Conservation (phyloP, 2,329 filamentous ascomycete species). For the Aciculosporium take region DNA sequence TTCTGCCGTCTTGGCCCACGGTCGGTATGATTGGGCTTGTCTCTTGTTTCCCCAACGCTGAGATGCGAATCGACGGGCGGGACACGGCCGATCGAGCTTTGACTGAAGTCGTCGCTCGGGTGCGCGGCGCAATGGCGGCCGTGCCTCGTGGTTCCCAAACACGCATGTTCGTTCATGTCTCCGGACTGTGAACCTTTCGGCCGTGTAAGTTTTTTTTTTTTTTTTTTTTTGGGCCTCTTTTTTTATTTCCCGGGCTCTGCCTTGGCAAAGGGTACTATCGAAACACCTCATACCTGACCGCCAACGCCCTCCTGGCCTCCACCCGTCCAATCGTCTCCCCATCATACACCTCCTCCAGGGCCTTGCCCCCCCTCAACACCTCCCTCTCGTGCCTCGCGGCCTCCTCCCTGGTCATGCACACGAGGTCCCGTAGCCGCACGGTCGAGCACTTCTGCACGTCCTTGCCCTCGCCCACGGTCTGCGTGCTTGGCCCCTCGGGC, state of each 20-base stretch:
- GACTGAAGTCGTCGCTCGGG: too few species aligned
- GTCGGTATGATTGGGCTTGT: too few species aligned
- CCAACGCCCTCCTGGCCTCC: constrained; percentile 51
- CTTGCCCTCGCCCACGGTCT: constrained; percentile 46
- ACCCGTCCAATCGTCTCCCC: constrained; percentile 51
- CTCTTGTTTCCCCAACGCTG: too few species aligned
- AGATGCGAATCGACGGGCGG: too few species aligned
- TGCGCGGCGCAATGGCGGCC: too few species aligned
- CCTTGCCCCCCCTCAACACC: constrained; percentile 56
- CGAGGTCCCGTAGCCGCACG: constrained; percentile 55
- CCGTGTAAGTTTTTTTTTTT: too few species aligned
- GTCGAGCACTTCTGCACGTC: constrained; percentile 67
- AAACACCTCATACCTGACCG: constrained; percentile 43
- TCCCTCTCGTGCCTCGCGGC: constrained; percentile 65
- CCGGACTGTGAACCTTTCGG: too few species aligned
- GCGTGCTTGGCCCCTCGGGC: constrained; percentile 43
- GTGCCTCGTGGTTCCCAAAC: too few species aligned
- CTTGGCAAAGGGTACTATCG: constrained; percentile 15
- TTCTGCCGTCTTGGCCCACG: too few species aligned
- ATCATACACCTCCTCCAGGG: constrained; percentile 61
- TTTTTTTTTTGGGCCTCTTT: background rate
- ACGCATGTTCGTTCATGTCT: background rate
- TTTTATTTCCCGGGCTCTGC: background rate
- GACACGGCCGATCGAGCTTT: too few species aligned
- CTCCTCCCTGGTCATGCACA: constrained; percentile 90